Evolutionary conservation across 768 basidiomycete genomes (phyloP).

Genomic region (Trichaptum fuscoviolaceum): DNA sequence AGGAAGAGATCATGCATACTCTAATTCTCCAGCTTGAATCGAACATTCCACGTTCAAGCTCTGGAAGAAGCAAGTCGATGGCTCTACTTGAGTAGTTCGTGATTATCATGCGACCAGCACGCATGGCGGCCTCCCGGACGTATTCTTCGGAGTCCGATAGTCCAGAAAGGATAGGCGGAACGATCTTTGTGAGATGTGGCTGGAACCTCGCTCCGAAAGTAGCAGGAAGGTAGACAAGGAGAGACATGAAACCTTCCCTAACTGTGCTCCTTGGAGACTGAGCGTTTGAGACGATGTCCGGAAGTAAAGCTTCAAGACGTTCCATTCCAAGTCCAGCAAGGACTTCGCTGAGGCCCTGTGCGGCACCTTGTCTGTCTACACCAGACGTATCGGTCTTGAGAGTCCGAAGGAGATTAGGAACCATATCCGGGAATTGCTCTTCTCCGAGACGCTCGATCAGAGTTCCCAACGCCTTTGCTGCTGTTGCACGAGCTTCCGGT

Average conservation of each 20-base stretch:
- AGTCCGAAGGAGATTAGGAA: constrained; percentile 80
- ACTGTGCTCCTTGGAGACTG: constrained; percentile 87
- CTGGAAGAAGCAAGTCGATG: constrained; percentile 89
- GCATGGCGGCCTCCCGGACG: constrained; percentile 96
- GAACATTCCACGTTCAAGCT: constrained; percentile 93
- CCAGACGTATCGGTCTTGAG: constrained; percentile 91
- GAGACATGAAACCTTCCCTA: constrained; percentile 97
- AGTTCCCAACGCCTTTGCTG: constrained; percentile 92
- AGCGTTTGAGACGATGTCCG: constrained; percentile 89
- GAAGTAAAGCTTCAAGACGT: constrained; percentile 86
- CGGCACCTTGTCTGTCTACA: constrained; percentile 96
- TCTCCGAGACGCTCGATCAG: constrained; percentile 97
- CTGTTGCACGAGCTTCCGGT: constrained; percentile 94
- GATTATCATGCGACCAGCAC: constrained; percentile 97
- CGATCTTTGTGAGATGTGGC: constrained; percentile 92
- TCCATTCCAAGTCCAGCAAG: constrained; percentile 97
- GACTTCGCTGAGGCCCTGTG: constrained; percentile 94
- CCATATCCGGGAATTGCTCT: constrained; percentile 90
- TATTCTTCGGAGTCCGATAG: constrained; percentile 91
- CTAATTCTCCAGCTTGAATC: constrained; percentile 93
- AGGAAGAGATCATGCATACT: constrained; percentile 37
- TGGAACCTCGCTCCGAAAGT: constrained; percentile 97
- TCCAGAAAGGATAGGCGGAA: constrained; percentile 86
- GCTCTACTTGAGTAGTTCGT: constrained; percentile 89
- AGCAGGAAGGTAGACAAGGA: constrained; percentile 90